Evolutionary conservation across 108 stramenopile genomes (phyloP), one percentile per base, ranked within the genome.

Genomic region (Phaeodactylum tricornutum): DNA sequence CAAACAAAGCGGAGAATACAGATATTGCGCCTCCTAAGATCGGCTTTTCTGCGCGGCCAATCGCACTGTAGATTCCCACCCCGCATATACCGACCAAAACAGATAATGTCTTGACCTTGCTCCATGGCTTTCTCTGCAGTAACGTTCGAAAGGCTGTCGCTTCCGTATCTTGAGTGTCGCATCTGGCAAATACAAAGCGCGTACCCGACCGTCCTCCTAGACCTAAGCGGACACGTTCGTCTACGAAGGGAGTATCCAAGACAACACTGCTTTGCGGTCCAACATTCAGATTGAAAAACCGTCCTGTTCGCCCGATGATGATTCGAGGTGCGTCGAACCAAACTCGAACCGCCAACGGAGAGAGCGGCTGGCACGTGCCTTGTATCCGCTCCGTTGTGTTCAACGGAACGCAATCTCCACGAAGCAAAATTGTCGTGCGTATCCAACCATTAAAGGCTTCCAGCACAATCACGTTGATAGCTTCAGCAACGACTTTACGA

Each of bases 261-360:
- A 85, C 65, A 2, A 85, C 84, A 61, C 59, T 61, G 0, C 76
- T 72, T 6, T 47, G 45, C 25, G 84, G 84, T 29, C 84, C 84
- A 27, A 85, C 12, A 35, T 61, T 53, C 55, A 40, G 46, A 47
- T 58, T 65, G 59, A 42, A 4, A 36, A 51, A 27, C 48, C 54
- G 17, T 33, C 47, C 2, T 39, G 21, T 25, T 35, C 31, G 68
- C 3, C 75, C 73, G 26, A 85, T 38, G 15, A 72, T 46, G 26
- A 85, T 75, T n/a, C 74, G 61, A 17, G 84, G 84, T 15, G 67
- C 50, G 53, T 85, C 84, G 50, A 85, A 85, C 48, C 61, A 61
- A n/a, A 62, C 79, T 21, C 61, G 45, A 5, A 85, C 71, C 1
- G 84, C 70, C 25, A 64, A 59, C 25, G 67, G 47, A 0, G 83